Evolutionary conservation across 2,329 filamentous ascomycete genomes (phyloP).

Genomic region (Acrocalymma vagum): DNA sequence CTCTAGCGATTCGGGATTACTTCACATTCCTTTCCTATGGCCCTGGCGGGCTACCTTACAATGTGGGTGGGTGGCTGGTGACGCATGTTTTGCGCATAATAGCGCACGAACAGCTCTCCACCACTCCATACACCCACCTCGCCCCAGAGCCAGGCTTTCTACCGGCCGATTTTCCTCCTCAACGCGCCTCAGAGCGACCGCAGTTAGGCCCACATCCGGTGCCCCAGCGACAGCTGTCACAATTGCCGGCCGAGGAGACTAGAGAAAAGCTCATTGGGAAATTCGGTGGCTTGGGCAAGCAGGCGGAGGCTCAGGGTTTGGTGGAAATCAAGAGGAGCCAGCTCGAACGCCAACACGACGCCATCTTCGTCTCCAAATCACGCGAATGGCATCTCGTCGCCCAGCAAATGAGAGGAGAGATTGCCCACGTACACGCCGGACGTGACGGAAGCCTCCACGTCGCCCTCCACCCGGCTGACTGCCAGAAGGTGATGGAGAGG

Average conservation of each 20-base stretch:
- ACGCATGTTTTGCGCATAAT: constrained; percentile 39
- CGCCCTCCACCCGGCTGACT: constrained; percentile 23
- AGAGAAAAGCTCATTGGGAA: constrained; percentile 10
- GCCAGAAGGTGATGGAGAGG: constrained; percentile 20
- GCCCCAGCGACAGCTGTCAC: constrained; percentile 25
- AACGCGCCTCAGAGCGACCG: constrained; percentile 19
- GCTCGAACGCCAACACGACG: constrained; percentile 22
- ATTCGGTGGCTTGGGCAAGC: constrained; percentile 13
- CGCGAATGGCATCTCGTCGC: constrained; percentile 21
- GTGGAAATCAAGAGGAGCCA: constrained; percentile 23
- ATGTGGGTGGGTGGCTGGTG: constrained; percentile 52
- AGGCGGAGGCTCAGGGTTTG: constrained; percentile 18
- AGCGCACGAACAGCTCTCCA: constrained; percentile 43
- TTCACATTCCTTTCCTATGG: constrained; percentile 53
- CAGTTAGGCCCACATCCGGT: constrained; percentile 22
- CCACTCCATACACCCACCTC: constrained; percentile 31
- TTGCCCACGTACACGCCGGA: constrained; percentile 26
- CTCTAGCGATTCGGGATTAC: constrained; percentile 43
- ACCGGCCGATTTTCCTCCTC: constrained; percentile 19
- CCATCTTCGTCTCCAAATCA: constrained; percentile 21
- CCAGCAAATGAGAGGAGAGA: constrained; percentile 23
- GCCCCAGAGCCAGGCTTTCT: constrained; percentile 22
- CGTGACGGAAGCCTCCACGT: constrained; percentile 27
- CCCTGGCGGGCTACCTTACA: constrained; percentile 55
- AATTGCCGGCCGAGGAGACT: constrained; percentile 22